Evolutionary conservation across 1,284 basidiomycete genomes (phyloP).

Genomic region (Stygiomarasmius scandens): DNA sequence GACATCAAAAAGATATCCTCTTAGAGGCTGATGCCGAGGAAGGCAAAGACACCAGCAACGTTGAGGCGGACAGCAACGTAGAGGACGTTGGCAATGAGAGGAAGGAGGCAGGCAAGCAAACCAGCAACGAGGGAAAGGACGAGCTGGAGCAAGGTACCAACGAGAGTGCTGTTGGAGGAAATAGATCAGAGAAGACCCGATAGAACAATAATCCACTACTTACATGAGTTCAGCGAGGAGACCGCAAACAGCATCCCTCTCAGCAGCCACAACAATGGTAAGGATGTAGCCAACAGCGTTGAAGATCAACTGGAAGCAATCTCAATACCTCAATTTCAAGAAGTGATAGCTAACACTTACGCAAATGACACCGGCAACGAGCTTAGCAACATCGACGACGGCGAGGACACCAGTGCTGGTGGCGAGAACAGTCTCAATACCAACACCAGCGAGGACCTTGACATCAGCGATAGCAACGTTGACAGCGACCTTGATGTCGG

Average conservation of each 20-base stretch:
- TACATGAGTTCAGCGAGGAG: slow-evolving; percentile 6
- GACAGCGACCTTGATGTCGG: slow-evolving; percentile 5
- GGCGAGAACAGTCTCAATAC: slow-evolving; percentile 3
- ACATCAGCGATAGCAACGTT: slow-evolving; percentile 4
- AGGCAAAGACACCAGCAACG: neutral
- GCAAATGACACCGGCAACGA: slow-evolving; percentile 3
- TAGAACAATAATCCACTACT: neutral
- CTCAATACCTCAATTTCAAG: neutral
- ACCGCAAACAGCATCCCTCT: neutral
- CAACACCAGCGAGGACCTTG: neutral
- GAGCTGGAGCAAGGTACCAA: slow-evolving; percentile 7
- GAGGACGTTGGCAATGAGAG: slow-evolving; percentile 3
- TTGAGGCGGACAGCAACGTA: slow-evolving; percentile 1
- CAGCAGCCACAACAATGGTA: neutral
- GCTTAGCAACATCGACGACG: slow-evolving; percentile 1
- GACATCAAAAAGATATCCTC: no score
- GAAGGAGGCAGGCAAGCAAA: slow-evolving; percentile 1
- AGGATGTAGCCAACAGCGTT: slow-evolving; percentile 6
- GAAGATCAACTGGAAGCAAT: slow-evolving; percentile 5
- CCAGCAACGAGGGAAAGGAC: slow-evolving; percentile 4
- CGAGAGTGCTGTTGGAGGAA: neutral
- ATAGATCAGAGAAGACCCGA: neutral
- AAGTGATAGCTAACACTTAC: neutral
- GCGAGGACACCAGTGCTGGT: slow-evolving; percentile 11
- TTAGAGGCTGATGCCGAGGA: neutral